Evolutionary conservation across 441 rosid genomes (phyloP).

Genomic region (Dalechampia spathulata): DNA sequence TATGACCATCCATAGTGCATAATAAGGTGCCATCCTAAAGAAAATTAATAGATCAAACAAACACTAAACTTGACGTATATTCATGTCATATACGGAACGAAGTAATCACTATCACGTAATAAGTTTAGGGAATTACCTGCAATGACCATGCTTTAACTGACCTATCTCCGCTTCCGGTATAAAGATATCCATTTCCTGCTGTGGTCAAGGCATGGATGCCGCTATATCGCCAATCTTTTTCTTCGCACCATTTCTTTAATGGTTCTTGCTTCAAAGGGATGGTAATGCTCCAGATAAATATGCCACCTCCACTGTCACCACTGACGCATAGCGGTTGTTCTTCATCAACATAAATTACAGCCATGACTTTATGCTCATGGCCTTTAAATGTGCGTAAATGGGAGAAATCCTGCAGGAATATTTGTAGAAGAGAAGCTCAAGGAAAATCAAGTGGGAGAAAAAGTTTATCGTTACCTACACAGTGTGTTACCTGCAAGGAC

Average conservation of each 20-base stretch:
- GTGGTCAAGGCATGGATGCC: conserved; percentile 75
- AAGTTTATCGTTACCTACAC: neutral
- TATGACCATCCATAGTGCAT: conserved; percentile 82
- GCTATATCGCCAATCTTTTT: conserved; percentile 90
- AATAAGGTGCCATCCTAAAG: conserved; percentile 55
- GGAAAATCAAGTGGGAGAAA: neutral
- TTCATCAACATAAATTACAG: conserved; percentile 59
- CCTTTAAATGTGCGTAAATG: conserved; percentile 71
- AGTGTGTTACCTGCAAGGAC: conserved; percentile 67
- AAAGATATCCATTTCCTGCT: conserved; percentile 56
- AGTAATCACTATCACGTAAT: neutral
- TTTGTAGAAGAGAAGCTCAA: conserved; percentile 6
- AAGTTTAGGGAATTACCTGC: conserved; percentile 36
- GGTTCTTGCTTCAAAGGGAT: conserved; percentile 56
- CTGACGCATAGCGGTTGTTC: conserved; percentile 61
- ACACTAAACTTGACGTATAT: conserved; percentile 1
- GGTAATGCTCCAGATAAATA: conserved; percentile 61
- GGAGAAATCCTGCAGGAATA: conserved; percentile 64
- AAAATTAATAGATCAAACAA: neutral
- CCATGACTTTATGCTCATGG: conserved; percentile 80
- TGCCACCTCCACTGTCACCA: conserved; percentile 85
- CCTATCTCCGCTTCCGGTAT: conserved; percentile 90
- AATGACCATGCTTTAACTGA: conserved; percentile 82
- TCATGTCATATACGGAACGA: neutral
- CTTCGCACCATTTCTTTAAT: conserved; percentile 67